A percentile compares a stretch with the other conserved stretches of the same genome.
phyloP scores from a whole-genome alignment of 1,139 yeast genomes.

The Pichia sp. region DNA sequence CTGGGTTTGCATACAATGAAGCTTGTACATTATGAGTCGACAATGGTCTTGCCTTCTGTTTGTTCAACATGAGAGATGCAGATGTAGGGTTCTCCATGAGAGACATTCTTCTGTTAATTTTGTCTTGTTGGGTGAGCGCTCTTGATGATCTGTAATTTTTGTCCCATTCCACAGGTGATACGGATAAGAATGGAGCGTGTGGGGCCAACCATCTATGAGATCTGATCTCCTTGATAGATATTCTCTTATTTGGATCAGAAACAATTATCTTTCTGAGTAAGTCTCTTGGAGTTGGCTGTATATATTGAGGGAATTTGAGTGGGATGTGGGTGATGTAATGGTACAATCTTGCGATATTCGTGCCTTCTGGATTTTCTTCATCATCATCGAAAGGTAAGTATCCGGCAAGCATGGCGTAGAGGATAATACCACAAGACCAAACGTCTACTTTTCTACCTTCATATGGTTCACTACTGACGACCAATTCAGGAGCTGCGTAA shows the following conservation, averaged over 20 bases:
- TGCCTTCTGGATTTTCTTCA: constrained; percentile 93
- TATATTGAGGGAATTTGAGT: constrained; percentile 90
- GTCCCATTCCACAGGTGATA: constrained; percentile 91
- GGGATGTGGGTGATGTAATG: constrained; percentile 89
- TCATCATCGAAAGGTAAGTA: constrained; percentile 98
- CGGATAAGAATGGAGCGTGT: constrained; percentile 72
- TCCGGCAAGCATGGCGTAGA: constrained; percentile 96
- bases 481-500: constrained; percentile 97
- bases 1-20: constrained; percentile 38
- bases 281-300: constrained; percentile 89
- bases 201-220: constrained; percentile 84
- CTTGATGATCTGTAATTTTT: constrained; percentile 33
- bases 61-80: constrained; percentile 26
- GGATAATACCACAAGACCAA: constrained; percentile 94
- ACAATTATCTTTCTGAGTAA: constrained; percentile 77
- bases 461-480: constrained; percentile 78
- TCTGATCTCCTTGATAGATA: constrained; percentile 60
- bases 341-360: constrained; percentile 84
- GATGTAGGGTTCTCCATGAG: constrained; percentile 35
- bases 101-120: constrained; percentile 32
- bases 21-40: constrained; percentile 35
- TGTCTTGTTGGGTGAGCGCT: constrained; percentile 24
- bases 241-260: constrained; percentile 77
- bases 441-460: constrained; percentile 94
- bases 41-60: constrained; percentile 36